Percentiles rank a stretch among this genome's conserved stretches.
phyloP scores from a whole-genome alignment of 768 basidiomycete genomes.

The Boletus edulis region DNA sequence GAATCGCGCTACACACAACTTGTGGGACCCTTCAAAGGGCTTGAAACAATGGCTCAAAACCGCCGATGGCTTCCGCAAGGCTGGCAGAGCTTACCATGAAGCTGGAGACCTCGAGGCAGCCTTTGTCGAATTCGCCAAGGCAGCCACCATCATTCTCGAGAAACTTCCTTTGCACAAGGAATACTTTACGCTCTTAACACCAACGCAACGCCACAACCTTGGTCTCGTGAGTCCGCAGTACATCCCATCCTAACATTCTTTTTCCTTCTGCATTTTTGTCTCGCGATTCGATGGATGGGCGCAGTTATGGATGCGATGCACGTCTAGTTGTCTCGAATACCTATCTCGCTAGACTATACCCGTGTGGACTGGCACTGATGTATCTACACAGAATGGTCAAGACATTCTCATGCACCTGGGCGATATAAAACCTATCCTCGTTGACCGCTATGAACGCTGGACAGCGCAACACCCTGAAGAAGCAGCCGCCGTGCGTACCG shows the following conservation, averaged over 20 bases:
- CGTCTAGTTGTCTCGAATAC: not conserved
- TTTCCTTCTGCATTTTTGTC: not conserved
- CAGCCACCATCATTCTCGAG: slow-evolving; percentile 77
- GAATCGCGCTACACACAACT: slow-evolving; percentile 50
- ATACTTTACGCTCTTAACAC: slow-evolving; percentile 52
- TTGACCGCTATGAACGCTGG: slow-evolving; percentile 67
- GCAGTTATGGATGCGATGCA: not conserved
- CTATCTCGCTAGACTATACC: not conserved
- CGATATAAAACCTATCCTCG: slow-evolving; percentile 60
- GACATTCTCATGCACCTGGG: slow-evolving; percentile 67
- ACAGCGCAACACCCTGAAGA: slow-evolving; percentile 41
- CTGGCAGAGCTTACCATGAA: slow-evolving; percentile 46
- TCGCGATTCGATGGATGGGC: slow-evolving; percentile 3
- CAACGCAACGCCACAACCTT: slow-evolving; percentile 64
- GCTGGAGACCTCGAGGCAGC: slow-evolving; percentile 64
- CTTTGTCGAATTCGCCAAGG: slow-evolving; percentile 68
- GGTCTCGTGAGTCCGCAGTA: slow-evolving; percentile 55
- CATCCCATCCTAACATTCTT: not conserved
- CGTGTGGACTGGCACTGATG: slow-evolving; percentile 14
- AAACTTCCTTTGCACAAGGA: slow-evolving; percentile 72
- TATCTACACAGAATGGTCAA: slow-evolving; percentile 59
- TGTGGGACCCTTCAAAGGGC: slow-evolving; percentile 56
- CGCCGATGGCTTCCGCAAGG: slow-evolving; percentile 61
- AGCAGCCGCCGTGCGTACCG: slow-evolving; percentile 20
- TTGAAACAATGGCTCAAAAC: slow-evolving; percentile 66